Base-by-base conservation (phyloP, 139 green algal species). In the Helicosporidium sp. region DNA sequence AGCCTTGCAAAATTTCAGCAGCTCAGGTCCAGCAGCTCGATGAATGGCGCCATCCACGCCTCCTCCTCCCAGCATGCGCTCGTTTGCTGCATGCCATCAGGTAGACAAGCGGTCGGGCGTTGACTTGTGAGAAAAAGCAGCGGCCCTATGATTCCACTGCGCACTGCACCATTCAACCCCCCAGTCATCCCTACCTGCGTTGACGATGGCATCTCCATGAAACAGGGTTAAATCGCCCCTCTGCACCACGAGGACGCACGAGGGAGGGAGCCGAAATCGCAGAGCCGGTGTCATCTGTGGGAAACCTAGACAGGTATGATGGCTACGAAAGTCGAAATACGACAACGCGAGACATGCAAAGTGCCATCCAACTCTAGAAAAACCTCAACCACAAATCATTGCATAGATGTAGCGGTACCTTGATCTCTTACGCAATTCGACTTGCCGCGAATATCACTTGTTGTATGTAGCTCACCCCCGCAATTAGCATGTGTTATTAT, bases 21-120 rank as follows among this genome's bases (percentile, higher is more conserved):
- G 72, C 28, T 60, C 45, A 1, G 69, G 69, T 0, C 83, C 83
- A 7, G 82, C 83, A 15, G 78, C 78, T 7, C 73, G 46, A 47
- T 93, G 82, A 19, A 93, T 92, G 24, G 82, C 82, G 67, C 61
- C 51, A 49, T 92, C 83, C 22, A 94, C 83, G 1, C 83, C 83
- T 7, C 75, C 80, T 6, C 83, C 83, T 15, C 83, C 83, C 37
- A 93, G 60, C 80, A 93, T 88, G 2, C 68, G 40, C 49, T 83
- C 61, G 26, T 92, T 88, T 16, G 79, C 77, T 79, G 68, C 40
- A 52, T 19, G 40, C 18, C 12, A 1, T 42, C 36, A 48, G 8
- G 43, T 16, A 5, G 3, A 41, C 1, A 3, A 5, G 2, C 5
- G 34, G 40, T 2, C 13, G 23, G 18, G 34, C 13, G 3, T 27